Percentiles rank a stretch among this genome's conserved stretches.
Conservation (phyloP, 1,284 basidiomycete genomes). For the Sanghuangporus weigelae region DNA sequence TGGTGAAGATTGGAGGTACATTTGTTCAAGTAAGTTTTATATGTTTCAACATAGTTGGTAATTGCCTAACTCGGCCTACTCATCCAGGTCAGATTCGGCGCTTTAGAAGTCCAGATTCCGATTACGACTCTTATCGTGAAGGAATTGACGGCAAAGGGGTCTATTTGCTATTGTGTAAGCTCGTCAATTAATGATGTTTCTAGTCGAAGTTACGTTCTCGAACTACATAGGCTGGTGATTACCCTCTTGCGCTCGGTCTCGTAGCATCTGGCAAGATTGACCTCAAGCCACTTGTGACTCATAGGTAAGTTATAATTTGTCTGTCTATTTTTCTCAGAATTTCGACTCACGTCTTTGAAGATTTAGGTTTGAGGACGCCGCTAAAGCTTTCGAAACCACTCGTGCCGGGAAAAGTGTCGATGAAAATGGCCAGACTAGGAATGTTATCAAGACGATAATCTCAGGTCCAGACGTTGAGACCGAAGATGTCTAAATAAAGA, state of each 20-base stretch:
- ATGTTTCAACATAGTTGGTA: slow-evolving; percentile 51
- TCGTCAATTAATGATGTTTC: slow-evolving; percentile 1
- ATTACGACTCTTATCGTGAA: slow-evolving; percentile 60
- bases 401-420: slow-evolving; percentile 75
- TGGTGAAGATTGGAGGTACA: slow-evolving; percentile 70
- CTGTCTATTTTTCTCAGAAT: not conserved
- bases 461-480: slow-evolving; percentile 60
- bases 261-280: slow-evolving; percentile 76
- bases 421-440: slow-evolving; percentile 41
- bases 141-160: slow-evolving; percentile 79
- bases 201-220: not conserved
- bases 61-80: slow-evolving; percentile 32
- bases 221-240: slow-evolving; percentile 67
- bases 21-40: slow-evolving; percentile 50
- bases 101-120: slow-evolving; percentile 56
- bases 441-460: slow-evolving; percentile 70
- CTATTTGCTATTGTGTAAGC: slow-evolving; percentile 81
- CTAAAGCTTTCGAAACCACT: slow-evolving; percentile 76
- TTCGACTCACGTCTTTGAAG: slow-evolving; percentile 33
- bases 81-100: slow-evolving; percentile 69
- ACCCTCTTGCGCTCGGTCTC: slow-evolving; percentile 79
- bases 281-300: slow-evolving; percentile 85
- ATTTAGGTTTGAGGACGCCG: slow-evolving; percentile 70
- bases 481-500: not conserved
- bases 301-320: slow-evolving; percentile 47